These are phyloP conservation scores for Jatropha podagrica DNA, from an alignment of 441 rosid species.

Conservation along the genomic window DNA sequence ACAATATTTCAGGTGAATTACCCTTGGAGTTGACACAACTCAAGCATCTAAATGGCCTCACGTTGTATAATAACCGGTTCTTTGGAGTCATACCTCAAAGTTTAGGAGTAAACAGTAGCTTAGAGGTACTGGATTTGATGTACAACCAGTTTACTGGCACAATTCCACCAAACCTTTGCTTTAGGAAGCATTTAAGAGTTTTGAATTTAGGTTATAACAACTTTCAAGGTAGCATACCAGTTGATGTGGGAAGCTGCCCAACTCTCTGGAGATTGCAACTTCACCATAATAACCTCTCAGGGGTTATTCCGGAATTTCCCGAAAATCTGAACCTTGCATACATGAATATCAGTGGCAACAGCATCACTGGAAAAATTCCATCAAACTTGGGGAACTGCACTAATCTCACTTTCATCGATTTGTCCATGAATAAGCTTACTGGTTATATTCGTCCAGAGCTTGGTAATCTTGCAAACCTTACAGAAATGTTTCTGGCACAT, in stretches of 20 bases:
- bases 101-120: conserved; percentile 68
- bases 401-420: conserved; percentile 43
- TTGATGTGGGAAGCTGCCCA: conserved; percentile 51
- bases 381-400: conserved; percentile 53
- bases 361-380: conserved; percentile 57
- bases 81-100: conserved; percentile 55
- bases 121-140: conserved; percentile 52
- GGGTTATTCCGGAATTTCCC: conserved; percentile 57
- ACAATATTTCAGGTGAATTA: conserved; percentile 64
- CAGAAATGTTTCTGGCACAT: conserved; percentile 47
- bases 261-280: conserved; percentile 62
- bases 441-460: conserved; percentile 61
- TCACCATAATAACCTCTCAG: conserved; percentile 46
- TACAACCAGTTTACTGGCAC: conserved; percentile 56
- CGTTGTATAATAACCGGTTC: conserved; percentile 51
- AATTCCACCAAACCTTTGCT: conserved; percentile 68
- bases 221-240: conserved; percentile 61
- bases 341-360: conserved; percentile 50
- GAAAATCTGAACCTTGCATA: conserved; percentile 38
- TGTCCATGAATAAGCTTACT: conserved; percentile 59
- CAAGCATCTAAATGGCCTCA: conserved; percentile 43
- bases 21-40: conserved; percentile 62
- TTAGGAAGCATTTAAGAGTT: conserved; percentile 39
- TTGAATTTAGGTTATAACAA: conserved; percentile 58
- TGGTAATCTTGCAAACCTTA: conserved; percentile 50